Conservation (phyloP, 306 rosid species). For the Psophocarpus tetragonolobus region DNA sequence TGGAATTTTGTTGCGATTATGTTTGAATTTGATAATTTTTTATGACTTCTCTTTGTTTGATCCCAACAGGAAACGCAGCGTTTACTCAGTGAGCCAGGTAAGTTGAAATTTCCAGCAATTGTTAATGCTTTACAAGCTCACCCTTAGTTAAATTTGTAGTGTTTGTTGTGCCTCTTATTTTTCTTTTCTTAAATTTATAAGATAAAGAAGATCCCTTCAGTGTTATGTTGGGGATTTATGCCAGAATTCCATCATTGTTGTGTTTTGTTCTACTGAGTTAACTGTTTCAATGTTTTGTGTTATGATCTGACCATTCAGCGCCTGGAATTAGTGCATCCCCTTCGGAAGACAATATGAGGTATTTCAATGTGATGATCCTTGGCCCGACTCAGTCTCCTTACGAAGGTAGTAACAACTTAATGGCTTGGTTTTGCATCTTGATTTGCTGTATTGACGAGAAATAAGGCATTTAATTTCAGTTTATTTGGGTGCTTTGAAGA, state of each 20-base stretch:
- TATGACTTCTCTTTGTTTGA: constrained; percentile 23
- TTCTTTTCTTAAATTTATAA: neutral
- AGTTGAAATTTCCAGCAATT: neutral
- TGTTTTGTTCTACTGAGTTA: constrained; percentile 20
- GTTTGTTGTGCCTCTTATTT: neutral
- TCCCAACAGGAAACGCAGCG: constrained; percentile 93
- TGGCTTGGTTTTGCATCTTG: neutral
- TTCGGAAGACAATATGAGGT: constrained; percentile 95
- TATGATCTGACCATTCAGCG: constrained; percentile 59
- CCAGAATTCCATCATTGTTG: neutral
- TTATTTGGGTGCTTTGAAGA: neutral
- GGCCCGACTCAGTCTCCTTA: constrained; percentile 98
- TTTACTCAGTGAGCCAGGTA: constrained; percentile 97
- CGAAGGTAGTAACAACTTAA: constrained; percentile 69
- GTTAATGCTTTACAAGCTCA: constrained; percentile 14
- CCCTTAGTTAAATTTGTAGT: neutral
- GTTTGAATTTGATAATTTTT: constrained; percentile 30
- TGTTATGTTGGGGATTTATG: constrained; percentile 8
- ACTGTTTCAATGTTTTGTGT: constrained; percentile 13
- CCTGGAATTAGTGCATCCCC: constrained; percentile 99
- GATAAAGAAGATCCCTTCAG: neutral
- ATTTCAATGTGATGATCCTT: constrained; percentile 96
- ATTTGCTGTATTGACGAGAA: neutral
- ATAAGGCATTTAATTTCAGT: neutral
- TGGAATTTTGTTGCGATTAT: neutral